Percentiles rank a stretch among this genome's conserved stretches.
Evolutionary conservation across 176 grass and related monocot genomes (phyloP).

Genomic region (Hordeum vulgare): DNA sequence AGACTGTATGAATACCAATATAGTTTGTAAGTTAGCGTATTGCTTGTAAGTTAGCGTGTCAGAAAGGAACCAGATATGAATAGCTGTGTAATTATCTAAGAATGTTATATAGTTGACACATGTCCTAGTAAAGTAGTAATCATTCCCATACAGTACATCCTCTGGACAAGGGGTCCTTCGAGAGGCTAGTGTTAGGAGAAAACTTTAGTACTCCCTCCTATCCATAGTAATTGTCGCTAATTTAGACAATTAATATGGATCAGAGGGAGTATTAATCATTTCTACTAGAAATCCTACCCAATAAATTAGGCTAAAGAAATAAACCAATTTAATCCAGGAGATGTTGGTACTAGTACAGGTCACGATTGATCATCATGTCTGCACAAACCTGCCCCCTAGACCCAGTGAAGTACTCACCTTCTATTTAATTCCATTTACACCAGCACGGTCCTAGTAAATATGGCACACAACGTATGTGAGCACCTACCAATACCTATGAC

Average conservation of each 20-base stretch:
- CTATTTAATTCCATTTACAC: background rate
- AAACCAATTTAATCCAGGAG: background rate
- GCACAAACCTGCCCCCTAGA: background rate
- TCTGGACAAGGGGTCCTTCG: background rate
- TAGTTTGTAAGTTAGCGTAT: background rate
- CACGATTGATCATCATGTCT: background rate
- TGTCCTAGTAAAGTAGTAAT: background rate
- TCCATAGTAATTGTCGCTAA: too few relatives aligned
- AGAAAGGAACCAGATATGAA: conserved; percentile 1
- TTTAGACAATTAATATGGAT: too few relatives aligned
- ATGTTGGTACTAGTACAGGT: background rate
- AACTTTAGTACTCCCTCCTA: background rate
- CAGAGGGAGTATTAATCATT: background rate
- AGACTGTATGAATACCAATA: background rate
- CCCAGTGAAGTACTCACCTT: background rate
- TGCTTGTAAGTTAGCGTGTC: background rate
- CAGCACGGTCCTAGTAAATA: background rate
- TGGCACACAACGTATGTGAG: background rate
- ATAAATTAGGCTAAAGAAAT: background rate
- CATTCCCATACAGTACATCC: background rate
- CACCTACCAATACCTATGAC: background rate
- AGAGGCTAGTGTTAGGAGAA: background rate
- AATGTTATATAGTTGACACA: background rate
- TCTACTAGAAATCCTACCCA: background rate
- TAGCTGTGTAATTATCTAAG: background rate